Evolutionary conservation across 345 rosid species (phyloP).

Genomic region (Euclidium syriacum): DNA sequence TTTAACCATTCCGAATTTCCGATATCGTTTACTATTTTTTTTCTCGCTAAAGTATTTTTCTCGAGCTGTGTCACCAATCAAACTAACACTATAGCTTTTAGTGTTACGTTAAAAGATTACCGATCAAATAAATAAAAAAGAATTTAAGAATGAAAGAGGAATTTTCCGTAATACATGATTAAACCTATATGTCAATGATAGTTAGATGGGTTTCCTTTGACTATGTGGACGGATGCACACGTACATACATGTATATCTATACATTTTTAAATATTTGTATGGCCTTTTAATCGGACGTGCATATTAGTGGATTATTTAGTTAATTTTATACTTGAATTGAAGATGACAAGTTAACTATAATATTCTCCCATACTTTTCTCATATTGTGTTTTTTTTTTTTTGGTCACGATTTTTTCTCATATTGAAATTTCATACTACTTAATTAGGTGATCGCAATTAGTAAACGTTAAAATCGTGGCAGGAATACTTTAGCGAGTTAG

Average conservation of each 20-base stretch:
- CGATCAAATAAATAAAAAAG: too few species aligned
- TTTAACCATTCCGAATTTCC: too few species aligned
- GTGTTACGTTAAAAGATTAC: too few species aligned
- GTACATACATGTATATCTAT: not conserved
- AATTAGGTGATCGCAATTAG: not conserved
- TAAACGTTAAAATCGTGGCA: not conserved
- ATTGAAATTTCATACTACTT: not conserved
- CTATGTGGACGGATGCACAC: conserved; percentile 19
- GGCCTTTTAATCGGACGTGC: conserved; percentile 11
- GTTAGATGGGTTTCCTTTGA: conserved; percentile 19
- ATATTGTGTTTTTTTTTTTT: too few species aligned
- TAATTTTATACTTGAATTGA: not conserved
- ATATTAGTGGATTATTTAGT: conserved; percentile 9
- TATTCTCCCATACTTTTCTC: conserved; percentile 1
- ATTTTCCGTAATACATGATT: not conserved
- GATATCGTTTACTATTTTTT: too few species aligned
- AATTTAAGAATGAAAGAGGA: not conserved
- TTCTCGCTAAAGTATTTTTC: too few species aligned
- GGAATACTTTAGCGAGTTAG: not conserved
- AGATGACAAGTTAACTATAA: conserved; percentile 13
- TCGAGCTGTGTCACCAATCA: too few species aligned
- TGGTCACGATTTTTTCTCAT: not conserved
- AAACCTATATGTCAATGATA: not conserved
- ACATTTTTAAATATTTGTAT: not conserved
- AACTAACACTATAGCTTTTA: too few species aligned